Percentiles rank a stretch among this genome's conserved stretches.
These are phyloP conservation scores for Rhodotorula paludigena DNA, from an alignment of 768 basidiomycete genomes.

Conservation along the genomic window DNA sequence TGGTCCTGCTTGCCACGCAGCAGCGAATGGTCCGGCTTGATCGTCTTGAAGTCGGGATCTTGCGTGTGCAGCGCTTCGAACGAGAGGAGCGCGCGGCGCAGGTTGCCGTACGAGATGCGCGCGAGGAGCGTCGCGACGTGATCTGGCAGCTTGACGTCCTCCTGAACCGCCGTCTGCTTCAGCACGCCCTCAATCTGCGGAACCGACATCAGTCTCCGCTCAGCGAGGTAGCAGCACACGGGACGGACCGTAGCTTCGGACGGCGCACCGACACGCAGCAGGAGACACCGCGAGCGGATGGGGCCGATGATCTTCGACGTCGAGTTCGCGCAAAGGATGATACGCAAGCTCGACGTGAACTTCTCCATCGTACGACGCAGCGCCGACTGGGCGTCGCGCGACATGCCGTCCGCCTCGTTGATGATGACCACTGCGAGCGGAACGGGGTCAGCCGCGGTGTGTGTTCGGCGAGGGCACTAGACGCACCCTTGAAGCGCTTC, in stretches of 20 bases:
- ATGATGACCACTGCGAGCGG: constrained; percentile 76
- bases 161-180: constrained; percentile 69
- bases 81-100: constrained; percentile 89
- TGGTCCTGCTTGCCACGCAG: constrained; percentile 23
- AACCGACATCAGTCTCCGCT: not conserved
- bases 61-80: constrained; percentile 97
- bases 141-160: constrained; percentile 72
- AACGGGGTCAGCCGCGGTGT: not conserved
- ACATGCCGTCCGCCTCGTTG: constrained; percentile 91
- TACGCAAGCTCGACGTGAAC: constrained; percentile 94
- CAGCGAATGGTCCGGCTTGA: constrained; percentile 33
- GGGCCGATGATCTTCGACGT: constrained; percentile 93
- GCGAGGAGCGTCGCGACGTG: constrained; percentile 71
- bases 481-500: constrained; percentile 87
- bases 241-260: constrained; percentile 63
- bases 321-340: constrained; percentile 93
- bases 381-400: constrained; percentile 94
- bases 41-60: constrained; percentile 46
- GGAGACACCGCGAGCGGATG: constrained; percentile 88
- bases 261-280: constrained; percentile 89
- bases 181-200: constrained; percentile 74
- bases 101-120: constrained; percentile 76
- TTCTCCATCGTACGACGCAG: constrained; percentile 98
- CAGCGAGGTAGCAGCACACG: not conserved
- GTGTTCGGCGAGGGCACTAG: not conserved